Conservation (phyloP, 129 eudicot genomes). For the Chrysanthemum lavandulifolium region DNA sequence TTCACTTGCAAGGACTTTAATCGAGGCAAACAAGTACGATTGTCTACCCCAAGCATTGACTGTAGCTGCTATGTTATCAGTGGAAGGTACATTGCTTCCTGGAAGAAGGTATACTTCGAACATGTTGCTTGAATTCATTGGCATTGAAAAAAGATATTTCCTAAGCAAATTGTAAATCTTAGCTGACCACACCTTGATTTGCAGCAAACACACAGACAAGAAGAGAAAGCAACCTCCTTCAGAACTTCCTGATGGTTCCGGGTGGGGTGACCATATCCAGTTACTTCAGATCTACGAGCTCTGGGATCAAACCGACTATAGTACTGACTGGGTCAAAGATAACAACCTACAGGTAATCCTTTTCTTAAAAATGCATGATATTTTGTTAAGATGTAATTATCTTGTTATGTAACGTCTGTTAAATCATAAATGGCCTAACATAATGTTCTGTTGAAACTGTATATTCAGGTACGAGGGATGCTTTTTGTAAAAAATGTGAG, state of each 20-base stretch:
- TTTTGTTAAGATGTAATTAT: neutral
- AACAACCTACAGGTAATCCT: constrained; percentile 66
- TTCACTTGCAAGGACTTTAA: constrained; percentile 89
- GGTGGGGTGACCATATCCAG: constrained; percentile 94
- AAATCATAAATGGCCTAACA: neutral
- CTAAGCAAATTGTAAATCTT: neutral
- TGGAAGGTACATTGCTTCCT: constrained; percentile 81
- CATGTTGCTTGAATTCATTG: constrained; percentile 19
- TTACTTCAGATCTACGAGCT: constrained; percentile 85
- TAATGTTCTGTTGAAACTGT: constrained; percentile 7
- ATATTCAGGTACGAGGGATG: constrained; percentile 78
- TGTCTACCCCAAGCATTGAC: constrained; percentile 83
- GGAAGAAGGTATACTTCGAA: constrained; percentile 56
- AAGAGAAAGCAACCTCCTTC: constrained; percentile 76
- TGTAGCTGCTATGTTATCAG: constrained; percentile 95
- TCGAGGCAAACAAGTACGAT: constrained; percentile 86
- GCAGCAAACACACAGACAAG: constrained; percentile 70
- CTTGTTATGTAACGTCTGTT: neutral
- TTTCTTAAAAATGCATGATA: neutral
- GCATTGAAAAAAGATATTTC: neutral
- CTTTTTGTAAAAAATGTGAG: constrained; percentile 84
- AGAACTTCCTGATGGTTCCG: constrained; percentile 88
- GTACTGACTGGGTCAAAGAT: constrained; percentile 84
- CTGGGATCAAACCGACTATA: constrained; percentile 77
- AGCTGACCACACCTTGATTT: constrained; percentile 2